Evolutionary conservation across 108 stramenopile species (phyloP), one percentile per base, ranked within the genome.

Genomic region (Fragilariopsis cylindrus): DNA sequence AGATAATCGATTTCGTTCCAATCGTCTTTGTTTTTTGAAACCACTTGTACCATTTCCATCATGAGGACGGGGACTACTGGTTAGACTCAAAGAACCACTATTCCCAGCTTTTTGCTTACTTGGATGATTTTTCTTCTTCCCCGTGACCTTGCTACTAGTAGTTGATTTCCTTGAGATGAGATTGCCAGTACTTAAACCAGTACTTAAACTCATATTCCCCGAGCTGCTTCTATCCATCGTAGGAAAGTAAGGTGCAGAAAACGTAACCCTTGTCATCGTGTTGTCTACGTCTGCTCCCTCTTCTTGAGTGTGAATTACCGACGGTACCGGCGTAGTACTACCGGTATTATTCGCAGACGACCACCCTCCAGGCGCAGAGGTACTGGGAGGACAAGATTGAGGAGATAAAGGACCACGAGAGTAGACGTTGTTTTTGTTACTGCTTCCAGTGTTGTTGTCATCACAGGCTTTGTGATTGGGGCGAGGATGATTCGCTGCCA

Each of bases 1-100:
- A 12, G 96, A 97, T 81, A 97, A 96, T 16, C 98, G 92, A 72
- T 98, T 98, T 18, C 96, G 84, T 62, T 96, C 96, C 15, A 98
- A 82, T 1, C 98, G 92, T 49, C 92, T 90, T 76, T 93, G 92
- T 18, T 93, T 83, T 30, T 87, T 66, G 21, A 50, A 76, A 42
- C 72, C 77, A 40, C 70, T 66, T 3, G 48, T 56, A 9, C 67
- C 60, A 9, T 40, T 63, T 63, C 64, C 73, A 19, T 56, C 55
- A 56, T 56, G 55, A 4, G 55, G 55, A 56, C 55, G 55, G 9
- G 55, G 55, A 9, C 42, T 63, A 15, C 11, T 63, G 42, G 62
- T 44, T 45, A 63, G 42, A 40, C 9, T 8, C 7, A 45, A 41
- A 9, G 39, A 41, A 41, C 58, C 39, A 7, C 62, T n/a, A n/a